Evolutionary conservation across 164 flowering plant species (phyloP).

Genomic region (Chimonanthus praecox): DNA sequence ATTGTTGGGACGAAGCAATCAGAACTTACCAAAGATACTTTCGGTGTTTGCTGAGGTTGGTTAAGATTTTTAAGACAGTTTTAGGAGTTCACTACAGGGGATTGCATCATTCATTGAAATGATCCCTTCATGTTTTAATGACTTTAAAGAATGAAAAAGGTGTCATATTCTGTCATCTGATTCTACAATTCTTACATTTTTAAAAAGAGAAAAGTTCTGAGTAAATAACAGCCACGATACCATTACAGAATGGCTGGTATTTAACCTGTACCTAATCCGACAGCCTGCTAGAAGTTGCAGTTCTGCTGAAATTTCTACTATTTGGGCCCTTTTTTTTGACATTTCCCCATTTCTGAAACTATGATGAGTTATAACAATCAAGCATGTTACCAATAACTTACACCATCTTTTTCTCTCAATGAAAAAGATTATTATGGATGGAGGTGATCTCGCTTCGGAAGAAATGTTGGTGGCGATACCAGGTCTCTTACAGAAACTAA

Average conservation of each 20-base stretch:
- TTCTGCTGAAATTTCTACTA: too few relatives aligned
- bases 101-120: background rate
- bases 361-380: too few relatives aligned
- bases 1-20: conserved; percentile 1
- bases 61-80: background rate
- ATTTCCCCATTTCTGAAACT: too few relatives aligned
- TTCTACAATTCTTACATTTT: background rate
- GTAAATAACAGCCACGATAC: background rate
- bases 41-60: conserved; percentile 4
- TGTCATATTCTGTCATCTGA: background rate
- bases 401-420: background rate
- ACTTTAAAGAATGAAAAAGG: background rate
- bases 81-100: background rate
- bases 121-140: background rate
- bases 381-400: background rate
- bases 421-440: background rate
- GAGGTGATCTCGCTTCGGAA: conserved; percentile 1
- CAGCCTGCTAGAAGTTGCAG: too few relatives aligned
- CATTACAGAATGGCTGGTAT: background rate
- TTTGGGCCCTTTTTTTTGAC: too few relatives aligned
- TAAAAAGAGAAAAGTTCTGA: background rate
- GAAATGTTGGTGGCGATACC: background rate
- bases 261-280: too few relatives aligned
- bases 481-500: background rate
- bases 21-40: conserved; percentile 5